These are phyloP conservation scores for Sordariomycetes sp. DNA, from an alignment of 2,329 filamentous ascomycete species.

Conservation along the genomic window DNA sequence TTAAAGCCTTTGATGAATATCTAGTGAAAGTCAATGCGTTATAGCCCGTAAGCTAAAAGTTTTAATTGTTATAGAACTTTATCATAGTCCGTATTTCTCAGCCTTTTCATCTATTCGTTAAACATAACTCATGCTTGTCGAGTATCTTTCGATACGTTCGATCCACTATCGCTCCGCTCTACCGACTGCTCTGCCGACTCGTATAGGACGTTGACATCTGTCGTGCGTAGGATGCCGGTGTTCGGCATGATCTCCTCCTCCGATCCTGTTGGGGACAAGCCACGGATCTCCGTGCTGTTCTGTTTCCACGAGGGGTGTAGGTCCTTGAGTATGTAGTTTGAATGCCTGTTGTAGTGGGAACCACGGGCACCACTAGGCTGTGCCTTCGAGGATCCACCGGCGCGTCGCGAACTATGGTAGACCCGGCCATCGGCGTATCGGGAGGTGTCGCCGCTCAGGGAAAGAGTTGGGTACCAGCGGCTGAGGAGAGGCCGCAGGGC, in stretches of 20 bases:
- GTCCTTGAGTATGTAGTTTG: slow-evolving; percentile 11
- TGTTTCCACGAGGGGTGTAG: slow-evolving; percentile 8
- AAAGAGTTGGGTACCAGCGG: slow-evolving; percentile 17
- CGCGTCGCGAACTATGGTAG: slow-evolving; percentile 5
- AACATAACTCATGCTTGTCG: neutral
- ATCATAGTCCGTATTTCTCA: neutral
- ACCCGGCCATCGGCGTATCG: slow-evolving; percentile 4
- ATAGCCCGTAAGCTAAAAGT: neutral
- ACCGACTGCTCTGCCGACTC: neutral
- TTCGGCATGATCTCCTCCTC: slow-evolving; percentile 25
- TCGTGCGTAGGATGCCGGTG: slow-evolving; percentile 22
- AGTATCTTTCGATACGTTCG: neutral
- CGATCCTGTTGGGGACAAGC: slow-evolving; percentile 17
- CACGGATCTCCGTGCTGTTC: slow-evolving; percentile 17
- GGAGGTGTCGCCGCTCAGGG: slow-evolving; percentile 9
- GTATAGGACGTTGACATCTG: neutral
- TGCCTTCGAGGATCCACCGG: neutral
- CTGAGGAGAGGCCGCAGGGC: slow-evolving; percentile 11
- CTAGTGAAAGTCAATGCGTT: neutral
- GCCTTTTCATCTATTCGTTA: neutral
- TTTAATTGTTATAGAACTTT: neutral
- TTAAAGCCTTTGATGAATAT: neutral
- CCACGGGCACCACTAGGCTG: slow-evolving; percentile 2
- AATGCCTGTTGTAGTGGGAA: slow-evolving; percentile 9
- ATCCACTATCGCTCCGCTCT: neutral